These are phyloP conservation scores for Boletus hoseneyae DNA, from an alignment of 1,284 basidiomycete species.

Conservation along the genomic window DNA sequence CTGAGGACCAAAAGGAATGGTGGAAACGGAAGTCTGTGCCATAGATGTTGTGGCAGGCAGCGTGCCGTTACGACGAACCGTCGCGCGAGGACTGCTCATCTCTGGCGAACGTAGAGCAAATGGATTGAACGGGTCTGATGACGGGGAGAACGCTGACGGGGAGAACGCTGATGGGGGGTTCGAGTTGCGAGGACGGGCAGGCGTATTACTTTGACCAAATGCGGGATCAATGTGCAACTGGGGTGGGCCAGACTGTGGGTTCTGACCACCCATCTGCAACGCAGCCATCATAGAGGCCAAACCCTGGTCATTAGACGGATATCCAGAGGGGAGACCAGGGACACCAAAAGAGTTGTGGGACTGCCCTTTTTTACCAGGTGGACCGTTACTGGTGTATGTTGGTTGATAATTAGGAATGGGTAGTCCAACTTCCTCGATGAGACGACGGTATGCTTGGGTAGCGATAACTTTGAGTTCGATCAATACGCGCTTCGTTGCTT, in stretches of 20 bases:
- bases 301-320: conserved; percentile 76
- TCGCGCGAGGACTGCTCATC: conserved; percentile 45
- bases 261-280: conserved; percentile 81
- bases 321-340: conserved; percentile 71
- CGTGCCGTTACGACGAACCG: conserved; percentile 50
- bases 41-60: conserved; percentile 33
- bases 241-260: conserved; percentile 73
- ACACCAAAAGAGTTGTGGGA: conserved; percentile 57
- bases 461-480: conserved; percentile 86
- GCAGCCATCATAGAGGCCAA: conserved; percentile 87
- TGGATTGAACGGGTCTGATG: conserved; percentile 71
- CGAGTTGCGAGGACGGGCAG: conserved; percentile 45
- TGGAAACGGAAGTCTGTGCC: conserved; percentile 39
- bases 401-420: conserved; percentile 84
- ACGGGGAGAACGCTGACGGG: conserved; percentile 56
- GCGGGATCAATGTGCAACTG: conserved; percentile 67
- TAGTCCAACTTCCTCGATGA: conserved; percentile 92
- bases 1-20: conserved; percentile 55
- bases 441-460: conserved; percentile 87
- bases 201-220: conserved; percentile 41
- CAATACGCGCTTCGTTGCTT: conserved; percentile 85
- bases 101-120: conserved; percentile 67
- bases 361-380: conserved; percentile 66
- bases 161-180: conserved; percentile 51
- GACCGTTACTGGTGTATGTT: conserved; percentile 63